Evolutionary conservation across 495 filamentous ascomycete genomes (phyloP).

Genomic region (Penicillium salamii): DNA sequence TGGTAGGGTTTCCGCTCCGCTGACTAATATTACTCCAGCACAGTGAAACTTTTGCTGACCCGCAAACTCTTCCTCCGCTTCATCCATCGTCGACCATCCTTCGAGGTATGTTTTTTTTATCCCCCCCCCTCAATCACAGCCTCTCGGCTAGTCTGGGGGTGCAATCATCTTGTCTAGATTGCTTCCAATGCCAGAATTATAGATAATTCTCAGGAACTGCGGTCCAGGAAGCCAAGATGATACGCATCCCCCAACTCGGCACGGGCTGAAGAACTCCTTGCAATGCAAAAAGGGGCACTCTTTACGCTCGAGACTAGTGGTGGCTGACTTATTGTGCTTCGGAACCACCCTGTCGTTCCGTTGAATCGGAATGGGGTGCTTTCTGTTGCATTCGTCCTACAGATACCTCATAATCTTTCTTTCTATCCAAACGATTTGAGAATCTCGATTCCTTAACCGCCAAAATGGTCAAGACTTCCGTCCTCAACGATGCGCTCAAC

Average conservation of each 20-base stretch:
- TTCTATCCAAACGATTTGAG: slow-evolving; percentile 64
- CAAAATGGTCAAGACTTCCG: slow-evolving; percentile 98
- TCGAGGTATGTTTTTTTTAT: slow-evolving; percentile 47
- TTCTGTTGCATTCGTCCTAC: slow-evolving; percentile 19
- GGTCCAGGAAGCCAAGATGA: slow-evolving; percentile 41
- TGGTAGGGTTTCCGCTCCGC: no score
- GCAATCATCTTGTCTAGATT: slow-evolving; percentile 37
- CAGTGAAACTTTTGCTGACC: slow-evolving; percentile 14
- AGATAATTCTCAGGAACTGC: slow-evolving; percentile 11
- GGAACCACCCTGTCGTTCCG: slow-evolving; percentile 4
- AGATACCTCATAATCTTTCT: slow-evolving; percentile 74
- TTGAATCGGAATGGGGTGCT: background rate
- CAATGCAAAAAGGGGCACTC: slow-evolving; percentile 73
- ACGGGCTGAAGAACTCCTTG: slow-evolving; percentile 92
- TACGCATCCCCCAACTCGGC: slow-evolving; percentile 72
- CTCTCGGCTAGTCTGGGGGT: slow-evolving; percentile 50
- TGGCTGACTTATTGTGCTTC: slow-evolving; percentile 64
- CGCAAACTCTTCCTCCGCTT: slow-evolving; percentile 12
- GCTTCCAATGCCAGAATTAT: slow-evolving; percentile 4
- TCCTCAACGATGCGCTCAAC: slow-evolving; percentile 99
- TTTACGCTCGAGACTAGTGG: slow-evolving; percentile 83
- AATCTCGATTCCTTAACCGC: slow-evolving; percentile 67
- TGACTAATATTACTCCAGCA: no score
- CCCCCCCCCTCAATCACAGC: slow-evolving; percentile 29
- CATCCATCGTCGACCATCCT: slow-evolving; percentile 26